Conservation (phyloP, 129 eudicot genomes). For the Tagetes erecta region DNA sequence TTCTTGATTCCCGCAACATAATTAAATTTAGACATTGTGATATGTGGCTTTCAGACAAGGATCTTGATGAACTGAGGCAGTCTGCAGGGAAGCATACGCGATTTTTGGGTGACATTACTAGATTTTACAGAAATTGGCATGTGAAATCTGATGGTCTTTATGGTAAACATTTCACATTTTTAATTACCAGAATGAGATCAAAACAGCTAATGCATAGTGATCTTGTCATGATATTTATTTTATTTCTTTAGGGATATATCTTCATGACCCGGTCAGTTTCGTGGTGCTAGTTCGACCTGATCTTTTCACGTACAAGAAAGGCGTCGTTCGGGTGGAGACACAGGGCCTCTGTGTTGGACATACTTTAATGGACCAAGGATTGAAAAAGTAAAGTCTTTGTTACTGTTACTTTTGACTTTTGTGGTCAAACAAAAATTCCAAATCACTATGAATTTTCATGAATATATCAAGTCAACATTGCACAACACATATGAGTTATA, state of each 20-base stretch:
- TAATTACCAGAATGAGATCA: not conserved
- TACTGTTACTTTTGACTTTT: slow-evolving; percentile 8
- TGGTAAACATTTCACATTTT: slow-evolving; percentile 38
- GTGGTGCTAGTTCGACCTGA: slow-evolving; percentile 82
- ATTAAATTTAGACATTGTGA: not conserved
- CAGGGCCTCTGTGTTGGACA: slow-evolving; percentile 92
- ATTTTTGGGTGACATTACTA: slow-evolving; percentile 63
- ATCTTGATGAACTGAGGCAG: slow-evolving; percentile 56
- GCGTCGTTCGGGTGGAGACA: slow-evolving; percentile 93
- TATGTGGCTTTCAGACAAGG: slow-evolving; percentile 52
- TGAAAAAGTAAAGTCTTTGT: slow-evolving; percentile 57
- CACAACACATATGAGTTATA: not conserved
- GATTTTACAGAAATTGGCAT: slow-evolving; percentile 94
- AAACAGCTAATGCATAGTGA: not conserved
- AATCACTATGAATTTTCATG: not conserved
- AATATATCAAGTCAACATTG: not conserved
- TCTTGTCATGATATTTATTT: not conserved
- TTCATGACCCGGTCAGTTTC: slow-evolving; percentile 89
- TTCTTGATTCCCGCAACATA: not conserved
- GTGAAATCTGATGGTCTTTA: slow-evolving; percentile 87
- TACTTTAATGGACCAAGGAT: slow-evolving; percentile 88
- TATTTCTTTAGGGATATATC: slow-evolving; percentile 59
- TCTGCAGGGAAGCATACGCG: slow-evolving; percentile 73
- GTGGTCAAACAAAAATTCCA: slow-evolving; percentile 2
- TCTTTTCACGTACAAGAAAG: slow-evolving; percentile 78